These are phyloP conservation scores for Scedosporium boydii DNA, from an alignment of 2,329 filamentous ascomycete species.

Conservation along the genomic window DNA sequence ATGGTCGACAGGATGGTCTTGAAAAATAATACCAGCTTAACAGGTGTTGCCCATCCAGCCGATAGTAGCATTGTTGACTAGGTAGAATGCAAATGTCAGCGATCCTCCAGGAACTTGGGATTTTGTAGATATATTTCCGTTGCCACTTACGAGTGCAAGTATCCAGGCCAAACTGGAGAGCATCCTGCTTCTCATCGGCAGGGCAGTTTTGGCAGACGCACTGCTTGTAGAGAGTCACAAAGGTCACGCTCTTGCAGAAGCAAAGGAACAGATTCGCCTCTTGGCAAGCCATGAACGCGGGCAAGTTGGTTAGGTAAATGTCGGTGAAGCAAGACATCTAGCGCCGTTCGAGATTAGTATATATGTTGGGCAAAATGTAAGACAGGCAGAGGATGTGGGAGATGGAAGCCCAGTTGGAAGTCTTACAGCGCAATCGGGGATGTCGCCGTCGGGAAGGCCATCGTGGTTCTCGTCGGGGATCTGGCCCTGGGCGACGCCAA, in stretches of 20 bases:
- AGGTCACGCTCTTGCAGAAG: background rate
- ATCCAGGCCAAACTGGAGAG: background rate
- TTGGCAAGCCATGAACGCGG: background rate
- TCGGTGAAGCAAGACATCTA: background rate
- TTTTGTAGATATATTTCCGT: background rate
- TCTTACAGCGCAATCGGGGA: background rate
- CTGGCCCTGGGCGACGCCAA: background rate
- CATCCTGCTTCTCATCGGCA: background rate
- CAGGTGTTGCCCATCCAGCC: background rate
- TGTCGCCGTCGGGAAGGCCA: background rate
- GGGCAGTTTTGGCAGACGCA: background rate
- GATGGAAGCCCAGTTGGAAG: background rate
- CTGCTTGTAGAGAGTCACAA: background rate
- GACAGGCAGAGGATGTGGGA: too few species aligned
- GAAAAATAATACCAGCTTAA: background rate
- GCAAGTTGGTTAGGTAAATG: background rate
- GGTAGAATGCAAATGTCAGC: background rate
- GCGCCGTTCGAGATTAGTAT: too few species aligned
- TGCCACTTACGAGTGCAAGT: background rate
- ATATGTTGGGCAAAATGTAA: too few species aligned
- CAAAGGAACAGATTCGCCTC: conserved; percentile 2
- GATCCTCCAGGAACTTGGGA: background rate
- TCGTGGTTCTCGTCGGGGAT: background rate
- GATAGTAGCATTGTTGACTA: background rate
- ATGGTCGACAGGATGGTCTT: background rate